Conservation (phyloP, 495 filamentous ascomycete genomes). For the Entonaema liquescens region DNA sequence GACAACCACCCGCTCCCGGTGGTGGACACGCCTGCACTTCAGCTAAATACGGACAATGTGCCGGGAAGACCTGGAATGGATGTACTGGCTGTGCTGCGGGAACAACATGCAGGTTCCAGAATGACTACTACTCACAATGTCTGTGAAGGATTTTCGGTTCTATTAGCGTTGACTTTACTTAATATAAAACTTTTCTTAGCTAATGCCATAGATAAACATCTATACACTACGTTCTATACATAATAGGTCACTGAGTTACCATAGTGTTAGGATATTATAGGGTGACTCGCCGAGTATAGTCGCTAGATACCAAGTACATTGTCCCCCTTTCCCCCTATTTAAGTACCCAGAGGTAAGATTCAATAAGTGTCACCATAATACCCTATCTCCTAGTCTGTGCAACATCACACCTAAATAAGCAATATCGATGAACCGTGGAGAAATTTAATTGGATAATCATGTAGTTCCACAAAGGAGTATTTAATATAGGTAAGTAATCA, state of each 20-base stretch:
- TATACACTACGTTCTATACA: not conserved
- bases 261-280: no score
- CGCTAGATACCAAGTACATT: no score
- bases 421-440: no score
- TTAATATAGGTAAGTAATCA: no score
- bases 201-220: slow-evolving; percentile 9
- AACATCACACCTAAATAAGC: no score
- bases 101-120: slow-evolving; percentile 47
- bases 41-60: slow-evolving; percentile 56
- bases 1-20: slow-evolving; percentile 10
- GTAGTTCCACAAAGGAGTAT: no score
- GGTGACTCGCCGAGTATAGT: no score
- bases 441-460: no score
- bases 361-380: no score
- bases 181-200: not conserved
- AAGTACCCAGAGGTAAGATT: no score
- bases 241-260: not conserved
- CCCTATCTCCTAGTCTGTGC: no score
- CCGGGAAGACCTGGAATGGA: slow-evolving; percentile 52
- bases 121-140: slow-evolving; percentile 56
- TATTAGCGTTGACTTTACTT: slow-evolving; percentile 3
- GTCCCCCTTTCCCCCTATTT: no score
- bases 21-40: slow-evolving; percentile 34
- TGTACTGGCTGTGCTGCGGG: slow-evolving; percentile 50
- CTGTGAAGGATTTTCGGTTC: slow-evolving; percentile 32